Evolutionary conservation across 1,284 basidiomycete genomes (phyloP).

Genomic region (Austropuccinia psidii): DNA sequence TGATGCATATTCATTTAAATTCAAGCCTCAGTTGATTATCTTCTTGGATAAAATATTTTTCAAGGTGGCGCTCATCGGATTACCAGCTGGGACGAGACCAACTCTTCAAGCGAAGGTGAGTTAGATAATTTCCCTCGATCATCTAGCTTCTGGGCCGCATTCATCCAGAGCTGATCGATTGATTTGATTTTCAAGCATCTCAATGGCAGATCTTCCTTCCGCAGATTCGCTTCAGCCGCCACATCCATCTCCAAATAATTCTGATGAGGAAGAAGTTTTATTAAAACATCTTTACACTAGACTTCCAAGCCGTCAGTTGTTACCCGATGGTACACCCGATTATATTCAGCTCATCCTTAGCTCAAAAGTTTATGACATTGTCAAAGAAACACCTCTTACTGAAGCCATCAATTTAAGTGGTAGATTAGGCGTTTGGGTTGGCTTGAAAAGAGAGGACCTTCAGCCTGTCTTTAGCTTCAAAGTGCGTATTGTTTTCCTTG

Average conservation of each 20-base stretch:
- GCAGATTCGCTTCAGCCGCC: conserved; percentile 38
- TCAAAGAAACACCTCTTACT: conserved; percentile 85
- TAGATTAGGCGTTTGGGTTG: conserved; percentile 83
- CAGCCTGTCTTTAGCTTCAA: conserved; percentile 99
- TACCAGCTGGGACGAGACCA: too few relatives aligned
- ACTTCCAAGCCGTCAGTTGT: conserved; percentile 60
- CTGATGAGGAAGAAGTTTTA: neutral
- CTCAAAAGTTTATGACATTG: conserved; percentile 86
- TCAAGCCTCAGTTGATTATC: too few relatives aligned
- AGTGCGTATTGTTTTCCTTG: neutral
- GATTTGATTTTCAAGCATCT: too few relatives aligned
- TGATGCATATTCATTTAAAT: too few relatives aligned
- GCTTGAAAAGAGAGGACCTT: conserved; percentile 87
- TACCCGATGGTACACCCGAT: conserved; percentile 70
- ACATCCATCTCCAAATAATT: conserved; percentile 14
- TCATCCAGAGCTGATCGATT: too few relatives aligned
- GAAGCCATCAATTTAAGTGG: conserved; percentile 76
- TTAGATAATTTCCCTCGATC: too few relatives aligned
- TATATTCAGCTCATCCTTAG: conserved; percentile 88
- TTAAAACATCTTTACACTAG: conserved; percentile 55
- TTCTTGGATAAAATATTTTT: too few relatives aligned
- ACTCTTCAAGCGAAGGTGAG: too few relatives aligned
- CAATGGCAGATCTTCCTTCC: conserved; percentile 39
- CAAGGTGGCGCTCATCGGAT: too few relatives aligned
- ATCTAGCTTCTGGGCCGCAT: too few relatives aligned